Percentiles rank a stretch among this genome's conserved stretches.
These are phyloP conservation scores for Lipomyces sp. DNA, from an alignment of 805 yeast species.

Conservation along the genomic window DNA sequence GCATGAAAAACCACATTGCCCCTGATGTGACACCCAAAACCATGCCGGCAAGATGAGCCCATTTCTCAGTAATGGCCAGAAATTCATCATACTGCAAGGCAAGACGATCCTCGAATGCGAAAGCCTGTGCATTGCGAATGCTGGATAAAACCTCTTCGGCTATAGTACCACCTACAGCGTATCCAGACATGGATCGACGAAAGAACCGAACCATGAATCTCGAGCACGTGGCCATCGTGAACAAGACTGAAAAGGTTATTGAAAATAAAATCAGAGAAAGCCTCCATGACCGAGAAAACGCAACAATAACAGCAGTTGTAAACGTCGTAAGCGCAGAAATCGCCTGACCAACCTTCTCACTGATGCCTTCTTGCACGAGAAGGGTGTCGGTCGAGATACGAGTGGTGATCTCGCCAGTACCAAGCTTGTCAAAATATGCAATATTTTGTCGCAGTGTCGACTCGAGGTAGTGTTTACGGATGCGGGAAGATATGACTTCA, in stretches of 20 bases:
- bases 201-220: constrained; percentile 30
- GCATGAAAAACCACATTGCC: constrained; percentile 39
- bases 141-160: constrained; percentile 44
- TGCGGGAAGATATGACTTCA: constrained; percentile 42
- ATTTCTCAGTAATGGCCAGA: constrained; percentile 32
- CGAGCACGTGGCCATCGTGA: constrained; percentile 35
- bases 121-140: constrained; percentile 43
- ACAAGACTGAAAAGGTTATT: constrained; percentile 35
- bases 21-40: constrained; percentile 39
- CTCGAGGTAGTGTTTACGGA: constrained; percentile 38
- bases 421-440: constrained; percentile 43
- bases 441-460: constrained; percentile 42
- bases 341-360: constrained; percentile 41
- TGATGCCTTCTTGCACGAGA: constrained; percentile 43
- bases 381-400: constrained; percentile 44
- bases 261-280: constrained; percentile 39
- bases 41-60: constrained; percentile 32
- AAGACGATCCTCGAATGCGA: constrained; percentile 41
- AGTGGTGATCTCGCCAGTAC: constrained; percentile 45
- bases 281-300: constrained; percentile 40
- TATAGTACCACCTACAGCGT: constrained; percentile 32
- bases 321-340: constrained; percentile 40
- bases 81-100: constrained; percentile 36
- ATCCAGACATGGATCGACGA: constrained; percentile 9
- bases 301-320: constrained; percentile 40